A percentile compares a stretch with the other conserved stretches of the same genome.
These are phyloP conservation scores for Chara braunii DNA, from an alignment of 139 green algal species.

Conservation along the genomic window DNA sequence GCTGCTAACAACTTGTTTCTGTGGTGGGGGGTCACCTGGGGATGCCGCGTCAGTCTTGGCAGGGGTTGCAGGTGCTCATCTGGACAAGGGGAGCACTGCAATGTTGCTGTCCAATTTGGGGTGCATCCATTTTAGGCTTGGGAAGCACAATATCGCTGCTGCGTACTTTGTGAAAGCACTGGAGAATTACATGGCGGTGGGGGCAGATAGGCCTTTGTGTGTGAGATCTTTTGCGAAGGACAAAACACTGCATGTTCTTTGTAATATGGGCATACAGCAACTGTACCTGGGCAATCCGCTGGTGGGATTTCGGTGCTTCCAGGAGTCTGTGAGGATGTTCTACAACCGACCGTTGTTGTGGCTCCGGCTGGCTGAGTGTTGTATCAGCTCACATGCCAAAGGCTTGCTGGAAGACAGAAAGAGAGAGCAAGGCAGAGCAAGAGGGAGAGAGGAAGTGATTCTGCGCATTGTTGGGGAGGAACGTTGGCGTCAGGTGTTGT, in stretches of 20 bases:
- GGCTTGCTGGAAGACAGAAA: background rate
- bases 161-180: constrained; percentile 33
- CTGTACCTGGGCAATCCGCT: too few species aligned
- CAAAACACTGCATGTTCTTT: too few species aligned
- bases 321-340: constrained; percentile 19
- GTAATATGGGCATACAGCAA: too few species aligned
- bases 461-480: constrained; percentile 1
- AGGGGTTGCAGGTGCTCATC: too few species aligned
- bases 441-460: background rate
- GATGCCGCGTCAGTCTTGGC: too few species aligned
- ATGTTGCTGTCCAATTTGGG: constrained; percentile 19
- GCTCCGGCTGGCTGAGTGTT: constrained; percentile 39
- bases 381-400: constrained; percentile 7
- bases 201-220: too few species aligned
- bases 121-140: constrained; percentile 24
- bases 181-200: background rate
- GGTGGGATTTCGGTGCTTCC: too few species aligned
- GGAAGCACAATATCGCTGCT: constrained; percentile 23
- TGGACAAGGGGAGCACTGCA: too few species aligned
- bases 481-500: constrained; percentile 9
- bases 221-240: too few species aligned
- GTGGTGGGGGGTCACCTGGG: background rate
- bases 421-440: too few species aligned
- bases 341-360: constrained; percentile 26
- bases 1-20: too few species aligned